These are phyloP conservation scores for Lachancea sp. DNA, from an alignment of 805 yeast genomes.

Conservation along the genomic window DNA sequence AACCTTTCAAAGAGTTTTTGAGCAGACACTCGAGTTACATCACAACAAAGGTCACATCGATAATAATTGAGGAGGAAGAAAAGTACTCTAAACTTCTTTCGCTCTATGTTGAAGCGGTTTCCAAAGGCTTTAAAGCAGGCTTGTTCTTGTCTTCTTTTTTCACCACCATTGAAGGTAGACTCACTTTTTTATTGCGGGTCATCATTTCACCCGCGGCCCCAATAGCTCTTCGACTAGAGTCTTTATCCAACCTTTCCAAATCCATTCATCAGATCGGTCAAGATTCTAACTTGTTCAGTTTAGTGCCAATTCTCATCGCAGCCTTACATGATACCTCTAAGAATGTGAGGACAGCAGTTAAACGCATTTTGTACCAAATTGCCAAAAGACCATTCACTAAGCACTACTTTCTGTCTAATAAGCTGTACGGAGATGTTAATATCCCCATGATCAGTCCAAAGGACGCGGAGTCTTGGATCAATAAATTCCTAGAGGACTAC, in stretches of 20 bases:
- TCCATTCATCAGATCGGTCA: constrained; percentile 32
- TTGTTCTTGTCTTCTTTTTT: constrained; percentile 34
- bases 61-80: constrained; percentile 27
- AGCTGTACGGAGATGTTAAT: constrained; percentile 48
- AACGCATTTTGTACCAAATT: constrained; percentile 35
- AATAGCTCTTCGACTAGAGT: constrained; percentile 44
- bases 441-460: constrained; percentile 56
- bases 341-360: constrained; percentile 42
- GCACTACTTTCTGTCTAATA: constrained; percentile 45
- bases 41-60: constrained; percentile 29
- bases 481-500: constrained; percentile 39
- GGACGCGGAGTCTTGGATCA: constrained; percentile 48
- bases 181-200: constrained; percentile 56
- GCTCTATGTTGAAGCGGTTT: constrained; percentile 41
- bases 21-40: constrained; percentile 26
- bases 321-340: constrained; percentile 47
- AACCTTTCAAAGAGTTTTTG: constrained; percentile 29
- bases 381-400: constrained; percentile 34
- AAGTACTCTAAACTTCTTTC: constrained; percentile 40
- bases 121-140: constrained; percentile 29
- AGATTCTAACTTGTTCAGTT: constrained; percentile 41
- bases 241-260: constrained; percentile 39
- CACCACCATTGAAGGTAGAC: constrained; percentile 36
- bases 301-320: constrained; percentile 53
- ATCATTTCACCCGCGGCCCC: constrained; percentile 56